Conservation (phyloP, 192 early-diverging fungal genomes). For the Rhizoclosmatium sp. region DNA sequence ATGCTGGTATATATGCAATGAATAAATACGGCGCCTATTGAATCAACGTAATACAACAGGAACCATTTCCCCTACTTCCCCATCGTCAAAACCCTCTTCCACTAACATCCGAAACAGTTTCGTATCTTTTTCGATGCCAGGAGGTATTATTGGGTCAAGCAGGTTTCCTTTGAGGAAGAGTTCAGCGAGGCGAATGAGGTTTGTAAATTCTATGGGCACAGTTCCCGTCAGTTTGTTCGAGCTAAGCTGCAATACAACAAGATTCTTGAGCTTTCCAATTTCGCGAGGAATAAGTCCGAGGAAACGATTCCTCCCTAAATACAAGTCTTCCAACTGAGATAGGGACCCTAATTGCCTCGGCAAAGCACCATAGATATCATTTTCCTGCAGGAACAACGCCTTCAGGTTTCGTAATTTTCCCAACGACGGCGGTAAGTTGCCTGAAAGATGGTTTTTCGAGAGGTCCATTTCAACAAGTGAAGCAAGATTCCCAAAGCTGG, state of each 20-base stretch:
- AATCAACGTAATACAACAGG: too few relatives aligned
- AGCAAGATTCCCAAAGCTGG: not conserved
- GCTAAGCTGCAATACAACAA: conserved; percentile 7
- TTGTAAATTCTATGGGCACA: not conserved
- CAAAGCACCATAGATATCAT: conserved; percentile 6
- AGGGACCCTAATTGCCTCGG: not conserved
- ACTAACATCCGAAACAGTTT: too few relatives aligned
- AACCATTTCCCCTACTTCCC: too few relatives aligned
- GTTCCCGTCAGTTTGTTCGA: conserved; percentile 5
- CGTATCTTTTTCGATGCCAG: too few relatives aligned
- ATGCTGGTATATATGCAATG: too few relatives aligned
- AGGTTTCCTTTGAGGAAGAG: not conserved
- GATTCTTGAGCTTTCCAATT: not conserved
- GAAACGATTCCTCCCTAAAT: not conserved
- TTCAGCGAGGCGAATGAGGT: not conserved
- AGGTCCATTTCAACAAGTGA: not conserved
- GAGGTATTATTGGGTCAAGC: not conserved
- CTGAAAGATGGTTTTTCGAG: not conserved
- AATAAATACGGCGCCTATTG: too few relatives aligned
- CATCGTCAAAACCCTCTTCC: too few relatives aligned
- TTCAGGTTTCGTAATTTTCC: not conserved
- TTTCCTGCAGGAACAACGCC: not conserved
- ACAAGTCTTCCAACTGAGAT: not conserved
- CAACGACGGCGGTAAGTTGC: not conserved
- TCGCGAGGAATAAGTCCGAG: conserved; percentile 5